A percentile compares a stretch with the other conserved stretches of the same genome.
phyloP scores from a whole-genome alignment of 495 filamentous ascomycete genomes.

The Geoglossum glabrum region DNA sequence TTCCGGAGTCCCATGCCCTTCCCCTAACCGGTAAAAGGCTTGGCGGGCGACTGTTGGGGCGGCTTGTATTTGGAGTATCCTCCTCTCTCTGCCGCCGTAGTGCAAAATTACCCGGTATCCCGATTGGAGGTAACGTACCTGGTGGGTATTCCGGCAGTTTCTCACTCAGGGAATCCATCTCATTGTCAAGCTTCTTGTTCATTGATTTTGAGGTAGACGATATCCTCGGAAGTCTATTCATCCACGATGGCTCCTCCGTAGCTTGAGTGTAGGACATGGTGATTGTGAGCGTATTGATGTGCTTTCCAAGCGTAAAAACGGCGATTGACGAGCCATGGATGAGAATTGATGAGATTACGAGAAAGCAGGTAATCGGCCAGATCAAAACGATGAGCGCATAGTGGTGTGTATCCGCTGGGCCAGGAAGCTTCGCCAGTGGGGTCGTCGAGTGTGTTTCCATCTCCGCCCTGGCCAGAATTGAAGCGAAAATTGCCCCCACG shows the following conservation, averaged over 20 bases:
- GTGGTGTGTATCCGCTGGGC: slow-evolving; percentile 26
- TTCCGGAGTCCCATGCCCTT: slow-evolving; percentile 50
- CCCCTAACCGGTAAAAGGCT: slow-evolving; percentile 41
- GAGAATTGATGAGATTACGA: slow-evolving; percentile 85
- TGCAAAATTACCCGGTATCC: slow-evolving; percentile 59
- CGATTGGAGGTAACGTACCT: slow-evolving; percentile 59
- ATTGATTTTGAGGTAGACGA: slow-evolving; percentile 72
- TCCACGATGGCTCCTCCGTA: slow-evolving; percentile 81
- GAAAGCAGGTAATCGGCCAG: slow-evolving; percentile 89
- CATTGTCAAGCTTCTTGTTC: slow-evolving; percentile 49
- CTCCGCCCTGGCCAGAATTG: slow-evolving; percentile 78
- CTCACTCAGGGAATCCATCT: slow-evolving; percentile 33
- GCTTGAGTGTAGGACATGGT: slow-evolving; percentile 89
- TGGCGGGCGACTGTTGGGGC: slow-evolving; percentile 31
- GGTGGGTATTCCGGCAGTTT: slow-evolving; percentile 50
- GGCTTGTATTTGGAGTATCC: slow-evolving; percentile 20
- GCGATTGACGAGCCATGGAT: slow-evolving; percentile 96
- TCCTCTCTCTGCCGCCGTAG: slow-evolving; percentile 56
- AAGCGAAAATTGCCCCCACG: slow-evolving; percentile 90
- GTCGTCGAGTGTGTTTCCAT: slow-evolving; percentile 53
- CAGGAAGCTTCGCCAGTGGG: slow-evolving; percentile 43
- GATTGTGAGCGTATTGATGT: slow-evolving; percentile 88
- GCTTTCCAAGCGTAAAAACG: slow-evolving; percentile 94
- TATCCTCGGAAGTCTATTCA: slow-evolving; percentile 83
- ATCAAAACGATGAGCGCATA: slow-evolving; percentile 61